phyloP scores from a whole-genome alignment of 73 alveolate genomes.

The Paramecium sexaurelia region DNA sequence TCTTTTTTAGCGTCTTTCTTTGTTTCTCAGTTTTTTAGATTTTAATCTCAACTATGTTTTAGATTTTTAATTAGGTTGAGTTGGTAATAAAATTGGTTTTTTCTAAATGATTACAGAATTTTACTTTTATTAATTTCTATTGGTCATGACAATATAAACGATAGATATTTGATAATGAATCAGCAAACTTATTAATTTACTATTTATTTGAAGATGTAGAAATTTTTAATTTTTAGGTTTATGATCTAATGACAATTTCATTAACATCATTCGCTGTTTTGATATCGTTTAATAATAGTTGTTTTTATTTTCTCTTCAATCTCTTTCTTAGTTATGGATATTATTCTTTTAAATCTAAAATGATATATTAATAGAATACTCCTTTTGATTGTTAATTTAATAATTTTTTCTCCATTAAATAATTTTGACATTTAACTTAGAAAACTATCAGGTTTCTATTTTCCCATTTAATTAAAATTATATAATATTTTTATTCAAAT shows the following conservation, averaged over 20 bases:
- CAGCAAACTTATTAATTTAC: background rate
- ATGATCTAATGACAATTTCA: background rate
- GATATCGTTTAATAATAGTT: background rate
- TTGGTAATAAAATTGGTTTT: conserved; percentile 15
- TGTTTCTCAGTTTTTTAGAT: background rate
- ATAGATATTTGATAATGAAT: conserved; percentile 4
- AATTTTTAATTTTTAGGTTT: background rate
- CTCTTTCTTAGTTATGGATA: background rate
- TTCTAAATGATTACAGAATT: background rate
- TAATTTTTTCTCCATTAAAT: background rate
- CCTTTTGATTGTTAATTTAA: background rate
- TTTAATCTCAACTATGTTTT: background rate
- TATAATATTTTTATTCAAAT: background rate
- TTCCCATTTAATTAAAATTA: conserved; percentile 3
- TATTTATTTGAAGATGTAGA: background rate
- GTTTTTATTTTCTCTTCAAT: background rate
- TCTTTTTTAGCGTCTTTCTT: conserved; percentile 38
- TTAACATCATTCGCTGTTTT: background rate
- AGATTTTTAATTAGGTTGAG: conserved; percentile 6
- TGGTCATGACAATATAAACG: background rate
- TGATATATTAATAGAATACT: background rate
- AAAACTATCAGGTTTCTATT: background rate
- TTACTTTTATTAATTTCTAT: background rate
- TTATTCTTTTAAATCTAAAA: background rate
- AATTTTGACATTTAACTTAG: background rate